phyloP scores from a whole-genome alignment of 2,329 filamentous ascomycete genomes.

The Trichophyton schoenleinii region DNA sequence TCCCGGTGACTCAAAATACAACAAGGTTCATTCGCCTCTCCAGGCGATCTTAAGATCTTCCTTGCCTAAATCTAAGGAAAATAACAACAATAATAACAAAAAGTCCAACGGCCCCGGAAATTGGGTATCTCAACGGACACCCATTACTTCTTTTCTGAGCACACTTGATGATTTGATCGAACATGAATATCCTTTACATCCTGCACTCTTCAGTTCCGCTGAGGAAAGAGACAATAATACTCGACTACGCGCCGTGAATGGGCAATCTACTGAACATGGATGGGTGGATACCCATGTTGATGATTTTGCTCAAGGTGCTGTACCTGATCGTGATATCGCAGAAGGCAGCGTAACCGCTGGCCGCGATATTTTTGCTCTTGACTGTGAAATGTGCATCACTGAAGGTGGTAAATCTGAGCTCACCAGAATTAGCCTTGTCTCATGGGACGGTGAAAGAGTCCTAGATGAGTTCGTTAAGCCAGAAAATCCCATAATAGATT shows the following conservation, averaged over 20 bases:
- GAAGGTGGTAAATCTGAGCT: slow-evolving; percentile 67
- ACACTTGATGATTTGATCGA: slow-evolving; percentile 62
- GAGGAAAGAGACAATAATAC: slow-evolving; percentile 44
- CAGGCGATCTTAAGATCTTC: slow-evolving; percentile 70
- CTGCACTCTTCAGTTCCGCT: slow-evolving; percentile 52
- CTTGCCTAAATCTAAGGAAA: slow-evolving; percentile 55
- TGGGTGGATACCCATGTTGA: slow-evolving; percentile 73
- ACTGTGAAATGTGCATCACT: slow-evolving; percentile 97
- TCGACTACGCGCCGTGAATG: slow-evolving; percentile 39
- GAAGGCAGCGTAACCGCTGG: slow-evolving; percentile 74
- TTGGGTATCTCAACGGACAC: slow-evolving; percentile 63
- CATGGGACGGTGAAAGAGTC: slow-evolving; percentile 71
- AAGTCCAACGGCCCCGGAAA: slow-evolving; percentile 50
- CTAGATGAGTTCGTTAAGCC: slow-evolving; percentile 91
- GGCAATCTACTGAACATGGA: slow-evolving; percentile 45
- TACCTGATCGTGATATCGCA: slow-evolving; percentile 59
- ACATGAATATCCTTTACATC: slow-evolving; percentile 76
- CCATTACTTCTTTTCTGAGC: slow-evolving; percentile 68
- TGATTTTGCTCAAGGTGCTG: slow-evolving; percentile 51
- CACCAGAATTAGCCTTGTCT: slow-evolving; percentile 73
- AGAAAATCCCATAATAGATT: slow-evolving; percentile 74
- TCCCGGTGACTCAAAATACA: slow-evolving; percentile 70
- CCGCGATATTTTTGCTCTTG: slow-evolving; percentile 64
- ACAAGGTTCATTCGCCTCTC: slow-evolving; percentile 74
- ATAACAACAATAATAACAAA: slow-evolving; percentile 43